Evolutionary conservation across 768 basidiomycete species (phyloP).

Genomic region (Suillus spraguei): DNA sequence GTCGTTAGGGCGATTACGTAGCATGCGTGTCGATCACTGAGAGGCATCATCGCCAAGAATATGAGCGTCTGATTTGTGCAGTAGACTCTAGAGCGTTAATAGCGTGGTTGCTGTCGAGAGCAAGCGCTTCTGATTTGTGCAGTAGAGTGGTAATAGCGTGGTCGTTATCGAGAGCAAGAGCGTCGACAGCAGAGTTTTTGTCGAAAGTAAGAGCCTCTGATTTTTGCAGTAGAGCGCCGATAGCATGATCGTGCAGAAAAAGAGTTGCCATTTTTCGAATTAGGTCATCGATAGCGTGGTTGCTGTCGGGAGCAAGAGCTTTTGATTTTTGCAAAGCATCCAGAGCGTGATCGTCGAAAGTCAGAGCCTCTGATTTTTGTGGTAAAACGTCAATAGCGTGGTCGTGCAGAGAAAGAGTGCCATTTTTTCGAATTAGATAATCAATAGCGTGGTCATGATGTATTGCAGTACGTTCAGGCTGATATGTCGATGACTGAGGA

Average conservation of each 20-base stretch:
- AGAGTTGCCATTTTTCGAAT: background rate
- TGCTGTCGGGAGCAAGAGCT: background rate
- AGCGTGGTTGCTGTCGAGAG: background rate
- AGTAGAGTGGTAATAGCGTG: background rate
- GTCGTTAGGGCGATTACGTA: background rate
- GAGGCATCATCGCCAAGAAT: background rate
- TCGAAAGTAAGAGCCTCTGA: background rate
- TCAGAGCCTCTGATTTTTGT: too few species aligned
- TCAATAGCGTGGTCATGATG: background rate
- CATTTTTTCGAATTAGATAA: background rate
- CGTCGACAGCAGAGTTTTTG: background rate
- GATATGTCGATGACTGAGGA: background rate
- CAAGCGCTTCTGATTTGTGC: background rate
- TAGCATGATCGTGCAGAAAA: background rate
- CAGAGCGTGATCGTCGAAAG: too few species aligned
- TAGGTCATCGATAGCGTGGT: background rate
- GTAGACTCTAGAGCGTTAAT: background rate
- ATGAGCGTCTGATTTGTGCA: background rate
- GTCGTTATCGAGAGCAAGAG: background rate
- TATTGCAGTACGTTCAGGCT: background rate
- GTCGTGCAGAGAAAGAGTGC: background rate
- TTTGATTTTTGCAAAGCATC: too few species aligned
- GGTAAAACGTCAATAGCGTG: too few species aligned
- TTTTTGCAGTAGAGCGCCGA: background rate
- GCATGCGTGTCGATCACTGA: background rate